phyloP scores from a whole-genome alignment of 768 basidiomycete species.

The Cyclocybe aegerita region DNA sequence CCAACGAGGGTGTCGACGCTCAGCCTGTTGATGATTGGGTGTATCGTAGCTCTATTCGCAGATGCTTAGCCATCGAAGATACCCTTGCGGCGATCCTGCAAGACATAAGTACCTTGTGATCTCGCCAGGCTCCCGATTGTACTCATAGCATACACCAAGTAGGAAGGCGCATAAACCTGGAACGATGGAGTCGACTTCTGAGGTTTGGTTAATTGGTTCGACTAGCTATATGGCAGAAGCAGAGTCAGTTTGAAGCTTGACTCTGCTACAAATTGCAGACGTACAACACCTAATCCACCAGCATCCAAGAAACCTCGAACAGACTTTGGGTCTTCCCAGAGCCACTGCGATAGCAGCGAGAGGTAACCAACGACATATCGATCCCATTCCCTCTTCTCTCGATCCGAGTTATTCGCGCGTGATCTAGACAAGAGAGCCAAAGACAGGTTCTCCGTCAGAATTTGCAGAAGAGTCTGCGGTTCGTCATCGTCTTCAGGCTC shows the following conservation, averaged over 20 bases:
- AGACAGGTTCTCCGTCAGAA: constrained; percentile 89
- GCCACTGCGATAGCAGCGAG: constrained; percentile 83
- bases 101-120: constrained; percentile 82
- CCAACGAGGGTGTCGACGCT: constrained; percentile 88
- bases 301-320: constrained; percentile 89
- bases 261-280: neutral
- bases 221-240: constrained; percentile 62
- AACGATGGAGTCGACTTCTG: constrained; percentile 81
- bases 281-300: constrained; percentile 87
- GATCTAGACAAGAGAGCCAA: constrained; percentile 79
- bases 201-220: constrained; percentile 89
- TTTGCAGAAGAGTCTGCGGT: constrained; percentile 74
- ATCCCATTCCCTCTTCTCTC: constrained; percentile 87
- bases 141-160: constrained; percentile 94
- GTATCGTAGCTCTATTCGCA: constrained; percentile 66
- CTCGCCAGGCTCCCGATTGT: constrained; percentile 92
- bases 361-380: constrained; percentile 85
- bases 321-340: constrained; percentile 92
- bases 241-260: neutral
- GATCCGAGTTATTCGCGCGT: constrained; percentile 62
- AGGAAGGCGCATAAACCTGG: constrained; percentile 91
- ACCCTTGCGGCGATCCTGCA: neutral
- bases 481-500: constrained; percentile 55
- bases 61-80: neutral
- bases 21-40: constrained; percentile 87